Conservation (phyloP, 2,329 filamentous ascomycete genomes). For the Aplosporella prunicola region DNA sequence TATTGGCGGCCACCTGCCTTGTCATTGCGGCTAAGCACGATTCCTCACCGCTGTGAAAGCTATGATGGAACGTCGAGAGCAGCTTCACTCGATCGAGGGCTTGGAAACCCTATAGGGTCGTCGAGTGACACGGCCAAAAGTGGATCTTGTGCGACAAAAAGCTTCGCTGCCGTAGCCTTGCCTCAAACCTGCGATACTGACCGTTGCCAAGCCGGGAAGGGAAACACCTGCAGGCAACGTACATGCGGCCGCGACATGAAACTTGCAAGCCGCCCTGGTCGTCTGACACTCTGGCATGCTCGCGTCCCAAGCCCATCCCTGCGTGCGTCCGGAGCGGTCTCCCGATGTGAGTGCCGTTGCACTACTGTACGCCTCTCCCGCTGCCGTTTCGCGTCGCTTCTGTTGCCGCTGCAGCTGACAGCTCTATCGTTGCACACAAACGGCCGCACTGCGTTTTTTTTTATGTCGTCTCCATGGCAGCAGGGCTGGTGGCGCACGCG, state of each 20-base stretch:
- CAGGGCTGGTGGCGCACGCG: slow-evolving; percentile 10
- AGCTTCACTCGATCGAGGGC: background rate
- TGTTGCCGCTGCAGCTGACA: slow-evolving; percentile 10
- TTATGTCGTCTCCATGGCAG: slow-evolving; percentile 10
- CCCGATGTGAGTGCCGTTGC: slow-evolving; percentile 7
- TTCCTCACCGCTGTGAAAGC: slow-evolving; percentile 2
- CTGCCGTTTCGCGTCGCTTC: slow-evolving; percentile 8
- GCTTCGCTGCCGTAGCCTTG: slow-evolving; percentile 3
- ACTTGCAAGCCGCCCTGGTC: slow-evolving; percentile 10
- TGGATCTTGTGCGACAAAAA: slow-evolving; percentile 8
- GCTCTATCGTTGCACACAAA: slow-evolving; percentile 8
- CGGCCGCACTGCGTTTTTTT: slow-evolving; percentile 9
- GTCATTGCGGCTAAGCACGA: slow-evolving; percentile 3
- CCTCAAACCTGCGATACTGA: slow-evolving; percentile 5
- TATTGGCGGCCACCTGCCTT: slow-evolving; percentile 2
- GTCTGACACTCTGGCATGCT: slow-evolving; percentile 8
- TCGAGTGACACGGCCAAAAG: no score
- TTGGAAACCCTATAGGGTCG: background rate
- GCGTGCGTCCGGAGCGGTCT: slow-evolving; percentile 8
- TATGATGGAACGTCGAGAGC: slow-evolving; percentile 1
- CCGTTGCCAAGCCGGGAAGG: slow-evolving; percentile 10
- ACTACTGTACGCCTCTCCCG: slow-evolving; percentile 11
- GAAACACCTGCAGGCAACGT: slow-evolving; percentile 7
- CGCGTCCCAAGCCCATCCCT: slow-evolving; percentile 3
- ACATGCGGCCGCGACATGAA: background rate